These are phyloP conservation scores for Choricystis sp. DNA, from an alignment of 139 green algal species.

Conservation along the genomic window DNA sequence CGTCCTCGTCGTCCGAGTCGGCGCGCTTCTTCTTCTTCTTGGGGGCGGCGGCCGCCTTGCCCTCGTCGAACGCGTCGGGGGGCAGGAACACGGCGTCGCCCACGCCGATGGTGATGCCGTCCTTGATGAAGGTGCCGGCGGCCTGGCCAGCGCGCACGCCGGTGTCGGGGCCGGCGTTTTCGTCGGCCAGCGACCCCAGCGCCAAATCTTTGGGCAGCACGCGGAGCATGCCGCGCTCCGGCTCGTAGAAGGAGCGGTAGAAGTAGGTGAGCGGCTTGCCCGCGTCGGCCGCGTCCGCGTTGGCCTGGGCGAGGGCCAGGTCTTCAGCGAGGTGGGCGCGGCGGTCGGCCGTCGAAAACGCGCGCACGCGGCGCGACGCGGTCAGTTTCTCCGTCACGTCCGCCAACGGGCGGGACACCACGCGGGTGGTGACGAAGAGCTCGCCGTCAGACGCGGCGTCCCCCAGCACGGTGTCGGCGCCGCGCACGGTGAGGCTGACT, in stretches of 20 bases:
- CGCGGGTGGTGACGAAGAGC: constrained; percentile 53
- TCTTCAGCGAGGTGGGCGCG: constrained; percentile 28
- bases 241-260: constrained; percentile 63
- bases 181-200: constrained; percentile 18
- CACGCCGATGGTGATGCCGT: constrained; percentile 21
- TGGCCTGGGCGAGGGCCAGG: constrained; percentile 17
- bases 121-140: constrained; percentile 25
- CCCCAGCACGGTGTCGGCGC: constrained; percentile 70
- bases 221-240: constrained; percentile 73
- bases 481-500: constrained; percentile 50
- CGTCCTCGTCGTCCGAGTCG: too few relatives aligned
- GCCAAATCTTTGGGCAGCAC: constrained; percentile 33
- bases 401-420: constrained; percentile 16
- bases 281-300: constrained; percentile 15
- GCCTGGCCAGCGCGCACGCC: constrained; percentile 2
- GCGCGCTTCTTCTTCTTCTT: too few relatives aligned
- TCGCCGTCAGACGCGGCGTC: constrained; percentile 61
- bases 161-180: constrained; percentile 5
- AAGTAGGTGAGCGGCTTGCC: constrained; percentile 36
- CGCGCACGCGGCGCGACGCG: constrained; percentile 15
- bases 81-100: constrained; percentile 68
- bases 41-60: constrained; percentile 7
- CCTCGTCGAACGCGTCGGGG: constrained; percentile 32
- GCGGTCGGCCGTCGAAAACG: constrained; percentile 19
- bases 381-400: constrained; percentile 11